Conservation (phyloP, 2,329 filamentous ascomycete genomes). For the Diaporthe ampelina region DNA sequence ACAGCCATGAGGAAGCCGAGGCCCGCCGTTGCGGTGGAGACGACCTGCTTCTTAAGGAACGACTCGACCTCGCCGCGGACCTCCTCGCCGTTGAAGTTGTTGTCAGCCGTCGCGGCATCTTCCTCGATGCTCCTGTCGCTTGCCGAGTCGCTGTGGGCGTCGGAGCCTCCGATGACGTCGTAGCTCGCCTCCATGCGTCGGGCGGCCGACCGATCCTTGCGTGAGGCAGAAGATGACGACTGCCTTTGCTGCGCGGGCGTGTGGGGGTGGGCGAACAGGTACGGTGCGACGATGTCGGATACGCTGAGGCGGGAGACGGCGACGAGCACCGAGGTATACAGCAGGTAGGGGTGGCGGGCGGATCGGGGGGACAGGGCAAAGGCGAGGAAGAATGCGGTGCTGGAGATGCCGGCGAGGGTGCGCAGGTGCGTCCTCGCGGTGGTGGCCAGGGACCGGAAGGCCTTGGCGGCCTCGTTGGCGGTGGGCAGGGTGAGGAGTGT, state of each 20-base stretch:
- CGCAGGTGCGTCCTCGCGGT: conserved; percentile 76
- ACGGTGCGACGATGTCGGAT: conserved; percentile 62
- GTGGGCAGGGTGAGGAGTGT: conserved; percentile 85
- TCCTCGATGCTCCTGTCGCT: conserved; percentile 63
- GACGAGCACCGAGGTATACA: conserved; percentile 84
- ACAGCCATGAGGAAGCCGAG: conserved; percentile 73
- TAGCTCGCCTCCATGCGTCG: conserved; percentile 78
- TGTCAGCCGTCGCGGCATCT: conserved; percentile 59
- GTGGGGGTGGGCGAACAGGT: conserved; percentile 50
- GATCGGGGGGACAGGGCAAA: conserved; percentile 82
- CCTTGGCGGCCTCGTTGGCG: conserved; percentile 77
- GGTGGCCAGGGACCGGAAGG: conserved; percentile 76
- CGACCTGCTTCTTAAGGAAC: conserved; percentile 66
- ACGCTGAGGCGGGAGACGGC: conserved; percentile 71
- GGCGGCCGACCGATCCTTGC: conserved; percentile 45
- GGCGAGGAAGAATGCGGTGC: conserved; percentile 80
- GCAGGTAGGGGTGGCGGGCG: conserved; percentile 87
- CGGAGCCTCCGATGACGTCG: conserved; percentile 71
- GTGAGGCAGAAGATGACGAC: conserved; percentile 44
- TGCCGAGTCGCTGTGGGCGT: conserved; percentile 61
- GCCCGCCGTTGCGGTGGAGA: conserved; percentile 67
- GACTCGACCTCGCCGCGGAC: conserved; percentile 69
- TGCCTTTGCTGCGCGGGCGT: conserved; percentile 30
- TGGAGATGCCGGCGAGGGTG: conserved; percentile 76
- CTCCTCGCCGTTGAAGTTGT: conserved; percentile 72